These are phyloP conservation scores for Gossypium gossypioides DNA, from an alignment of 441 rosid genomes.

Conservation along the genomic window DNA sequence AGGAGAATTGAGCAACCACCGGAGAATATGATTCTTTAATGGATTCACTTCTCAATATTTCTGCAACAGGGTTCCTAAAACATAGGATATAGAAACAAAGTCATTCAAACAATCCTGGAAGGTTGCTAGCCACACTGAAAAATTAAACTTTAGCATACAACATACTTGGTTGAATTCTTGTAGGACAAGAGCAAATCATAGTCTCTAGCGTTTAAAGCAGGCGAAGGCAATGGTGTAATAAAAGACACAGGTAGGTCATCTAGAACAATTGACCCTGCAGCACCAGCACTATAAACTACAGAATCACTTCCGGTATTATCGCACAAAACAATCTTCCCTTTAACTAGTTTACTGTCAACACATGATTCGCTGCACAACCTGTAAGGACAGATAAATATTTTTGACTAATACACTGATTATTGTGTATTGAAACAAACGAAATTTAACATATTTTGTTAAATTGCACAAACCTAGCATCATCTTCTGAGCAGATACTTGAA, in stretches of 20 bases:
- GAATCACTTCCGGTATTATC: not conserved
- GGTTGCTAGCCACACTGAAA: not conserved
- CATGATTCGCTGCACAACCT: constrained; percentile 22
- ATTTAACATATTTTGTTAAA: not conserved
- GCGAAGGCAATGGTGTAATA: constrained; percentile 21
- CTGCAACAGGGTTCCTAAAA: constrained; percentile 50
- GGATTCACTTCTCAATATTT: constrained; percentile 28
- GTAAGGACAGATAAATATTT: not conserved
- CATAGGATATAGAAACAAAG: not conserved
- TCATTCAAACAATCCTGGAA: not conserved
- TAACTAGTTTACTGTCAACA: constrained; percentile 20
- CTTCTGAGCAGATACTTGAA: not conserved
- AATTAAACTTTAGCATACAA: not conserved
- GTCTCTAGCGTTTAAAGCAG: constrained; percentile 16
- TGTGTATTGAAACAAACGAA: not conserved
- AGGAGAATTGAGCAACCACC: constrained; percentile 19
- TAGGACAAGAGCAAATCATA: constrained; percentile 30
- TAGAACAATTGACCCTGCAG: constrained; percentile 19
- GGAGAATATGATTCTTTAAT: constrained; percentile 22
- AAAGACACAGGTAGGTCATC: not conserved
- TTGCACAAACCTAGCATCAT: constrained; percentile 20
- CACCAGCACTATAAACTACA: constrained; percentile 22
- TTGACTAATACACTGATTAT: not conserved
- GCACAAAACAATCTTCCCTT: constrained; percentile 37
- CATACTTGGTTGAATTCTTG: constrained; percentile 27